phyloP scores from a whole-genome alignment of 352 stramenopile genomes.

The Phytophthora uliginosa region DNA sequence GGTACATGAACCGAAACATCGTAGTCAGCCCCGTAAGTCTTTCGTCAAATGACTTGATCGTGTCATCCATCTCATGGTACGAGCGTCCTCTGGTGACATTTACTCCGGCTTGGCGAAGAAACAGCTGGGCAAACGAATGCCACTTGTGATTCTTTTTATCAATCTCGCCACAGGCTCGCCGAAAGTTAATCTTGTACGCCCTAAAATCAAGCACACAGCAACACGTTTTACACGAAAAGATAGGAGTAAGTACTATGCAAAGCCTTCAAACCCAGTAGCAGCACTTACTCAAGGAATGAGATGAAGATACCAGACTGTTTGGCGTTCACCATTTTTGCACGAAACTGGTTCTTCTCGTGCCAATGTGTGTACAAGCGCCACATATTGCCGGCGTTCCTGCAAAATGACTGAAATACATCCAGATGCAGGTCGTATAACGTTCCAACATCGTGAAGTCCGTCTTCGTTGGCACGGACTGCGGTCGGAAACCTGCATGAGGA shows the following conservation, averaged over 20 bases:
- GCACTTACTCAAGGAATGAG: slow-evolving; percentile 72
- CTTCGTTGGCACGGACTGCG: slow-evolving; percentile 28
- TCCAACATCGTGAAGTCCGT: slow-evolving; percentile 28
- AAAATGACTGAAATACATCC: slow-evolving; percentile 77
- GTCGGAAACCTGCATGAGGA: slow-evolving; percentile 49
- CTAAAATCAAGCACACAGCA: slow-evolving; percentile 34
- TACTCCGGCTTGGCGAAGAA: slow-evolving; percentile 50
- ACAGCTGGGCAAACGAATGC: slow-evolving; percentile 62
- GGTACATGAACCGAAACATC: slow-evolving; percentile 88
- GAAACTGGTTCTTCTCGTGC: slow-evolving; percentile 42
- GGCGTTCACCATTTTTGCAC: slow-evolving; percentile 69
- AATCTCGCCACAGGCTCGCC: slow-evolving; percentile 57
- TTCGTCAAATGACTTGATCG: slow-evolving; percentile 44
- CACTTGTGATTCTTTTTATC: slow-evolving; percentile 62
- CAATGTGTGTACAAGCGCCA: slow-evolving; percentile 45
- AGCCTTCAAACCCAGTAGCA: neutral
- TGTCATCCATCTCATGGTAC: slow-evolving; percentile 61
- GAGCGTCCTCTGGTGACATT: slow-evolving; percentile 23
- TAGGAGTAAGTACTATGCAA: slow-evolving; percentile 3
- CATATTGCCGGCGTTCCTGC: slow-evolving; percentile 46
- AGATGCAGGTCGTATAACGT: slow-evolving; percentile 73
- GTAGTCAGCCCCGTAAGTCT: slow-evolving; percentile 45
- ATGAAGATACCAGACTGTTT: slow-evolving; percentile 63
- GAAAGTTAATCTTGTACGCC: slow-evolving; percentile 80
- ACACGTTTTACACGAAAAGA: neutral